Evolutionary conservation across 2,329 filamentous ascomycete genomes (phyloP).

Genomic region (Xylariaceae sp.): DNA sequence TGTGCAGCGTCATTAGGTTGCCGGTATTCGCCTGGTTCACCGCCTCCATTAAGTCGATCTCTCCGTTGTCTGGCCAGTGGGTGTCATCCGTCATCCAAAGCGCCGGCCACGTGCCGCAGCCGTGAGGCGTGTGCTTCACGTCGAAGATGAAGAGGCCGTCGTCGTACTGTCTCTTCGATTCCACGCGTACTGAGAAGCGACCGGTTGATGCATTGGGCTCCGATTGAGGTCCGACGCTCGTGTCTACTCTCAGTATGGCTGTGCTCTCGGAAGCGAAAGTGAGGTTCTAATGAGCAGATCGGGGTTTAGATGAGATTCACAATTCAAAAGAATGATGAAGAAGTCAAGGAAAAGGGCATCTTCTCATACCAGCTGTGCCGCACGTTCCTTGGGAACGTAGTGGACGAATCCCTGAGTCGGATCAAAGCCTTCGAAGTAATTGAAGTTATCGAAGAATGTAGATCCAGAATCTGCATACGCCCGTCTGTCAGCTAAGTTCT

Average conservation of each 20-base stretch:
- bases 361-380: slow-evolving; percentile 37
- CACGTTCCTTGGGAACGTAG: slow-evolving; percentile 44
- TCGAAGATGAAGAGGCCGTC: slow-evolving; percentile 65
- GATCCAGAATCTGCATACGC: slow-evolving; percentile 42
- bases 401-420: slow-evolving; percentile 49
- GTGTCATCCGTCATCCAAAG: slow-evolving; percentile 59
- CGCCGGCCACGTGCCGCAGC: slow-evolving; percentile 60
- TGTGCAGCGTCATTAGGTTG: slow-evolving; percentile 58
- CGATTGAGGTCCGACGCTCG: slow-evolving; percentile 44
- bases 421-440: slow-evolving; percentile 48
- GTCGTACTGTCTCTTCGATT: slow-evolving; percentile 56
- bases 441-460: slow-evolving; percentile 50
- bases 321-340: not conserved
- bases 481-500: not conserved
- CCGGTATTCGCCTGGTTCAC: slow-evolving; percentile 50
- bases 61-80: slow-evolving; percentile 60
- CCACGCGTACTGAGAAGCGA: slow-evolving; percentile 58
- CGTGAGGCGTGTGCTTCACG: slow-evolving; percentile 57
- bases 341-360: not conserved
- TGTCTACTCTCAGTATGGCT: slow-evolving; percentile 57
- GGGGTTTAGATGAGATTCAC: not conserved
- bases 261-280: slow-evolving; percentile 52
- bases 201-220: slow-evolving; percentile 50
- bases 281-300: slow-evolving; percentile 46
- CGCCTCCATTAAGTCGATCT: slow-evolving; percentile 60